Conservation (phyloP, 2,329 filamentous ascomycete species). For the Talaromyces sp. region DNA sequence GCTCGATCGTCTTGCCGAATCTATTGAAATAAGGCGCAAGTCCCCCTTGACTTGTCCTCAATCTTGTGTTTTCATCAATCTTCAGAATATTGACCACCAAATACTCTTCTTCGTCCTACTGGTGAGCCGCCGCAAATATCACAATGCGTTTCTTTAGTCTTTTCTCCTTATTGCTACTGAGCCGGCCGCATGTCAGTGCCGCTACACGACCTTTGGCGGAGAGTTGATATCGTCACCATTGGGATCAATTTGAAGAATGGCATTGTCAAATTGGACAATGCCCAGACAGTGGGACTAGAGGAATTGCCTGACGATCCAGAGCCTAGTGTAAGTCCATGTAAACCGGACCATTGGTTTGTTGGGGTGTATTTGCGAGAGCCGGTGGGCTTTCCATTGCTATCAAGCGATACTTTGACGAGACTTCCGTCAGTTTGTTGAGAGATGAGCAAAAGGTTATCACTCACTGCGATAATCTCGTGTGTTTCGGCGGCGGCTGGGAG, state of each 20-base stretch:
- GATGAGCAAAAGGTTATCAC: slow-evolving; percentile 1
- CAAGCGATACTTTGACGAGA: slow-evolving; percentile 5
- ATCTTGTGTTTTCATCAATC: background rate
- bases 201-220: background rate
- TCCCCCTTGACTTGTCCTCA: background rate
- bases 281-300: background rate
- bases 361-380: background rate
- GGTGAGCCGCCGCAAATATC: background rate
- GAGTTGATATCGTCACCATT: background rate
- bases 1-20: background rate
- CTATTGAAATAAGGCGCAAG: background rate
- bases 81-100: background rate
- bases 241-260: background rate
- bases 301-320: background rate
- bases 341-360: background rate
- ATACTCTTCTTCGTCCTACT: background rate
- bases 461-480: slow-evolving; percentile 4
- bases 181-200: background rate
- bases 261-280: background rate
- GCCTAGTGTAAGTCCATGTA: background rate
- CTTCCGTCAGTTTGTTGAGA: slow-evolving; percentile 7
- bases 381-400: slow-evolving; percentile 3
- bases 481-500: slow-evolving; percentile 10
- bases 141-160: background rate
- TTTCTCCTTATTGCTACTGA: background rate